Conservation (phyloP, 768 basidiomycete species). For the Tylopilus vinaceipallidus region DNA sequence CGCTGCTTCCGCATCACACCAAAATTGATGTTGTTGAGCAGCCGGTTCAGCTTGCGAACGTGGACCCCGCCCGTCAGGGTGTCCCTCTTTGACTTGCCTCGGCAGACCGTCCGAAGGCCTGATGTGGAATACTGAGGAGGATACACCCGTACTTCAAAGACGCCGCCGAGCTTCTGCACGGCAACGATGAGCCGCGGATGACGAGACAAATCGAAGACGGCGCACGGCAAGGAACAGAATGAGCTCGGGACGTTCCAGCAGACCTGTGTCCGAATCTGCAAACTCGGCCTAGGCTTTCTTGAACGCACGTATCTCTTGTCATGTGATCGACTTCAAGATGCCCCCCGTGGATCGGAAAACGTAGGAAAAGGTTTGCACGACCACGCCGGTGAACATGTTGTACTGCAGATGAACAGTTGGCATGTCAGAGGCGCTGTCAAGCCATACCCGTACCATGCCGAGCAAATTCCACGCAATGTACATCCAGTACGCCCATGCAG, state of each 20-base stretch:
- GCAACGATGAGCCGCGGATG: constrained; percentile 6
- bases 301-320: constrained; percentile 91
- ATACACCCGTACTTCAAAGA: constrained; percentile 88
- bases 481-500: constrained; percentile 76
- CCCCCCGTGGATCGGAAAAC: constrained; percentile 86
- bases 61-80: constrained; percentile 54
- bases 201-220: constrained; percentile 6
- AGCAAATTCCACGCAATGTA: constrained; percentile 96
- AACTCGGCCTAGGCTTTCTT: constrained; percentile 93
- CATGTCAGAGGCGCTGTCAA: too few species aligned
- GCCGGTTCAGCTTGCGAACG: constrained; percentile 54
- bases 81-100: constrained; percentile 34
- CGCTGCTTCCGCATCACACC: constrained; percentile 60
- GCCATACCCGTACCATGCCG: constrained; percentile 78
- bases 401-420: too few species aligned
- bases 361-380: constrained; percentile 96
- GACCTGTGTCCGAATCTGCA: constrained; percentile 75
- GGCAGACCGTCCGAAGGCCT: constrained; percentile 56
- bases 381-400: constrained; percentile 95
- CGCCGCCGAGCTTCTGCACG: constrained; percentile 74
- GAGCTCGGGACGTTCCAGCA: constrained; percentile 67
- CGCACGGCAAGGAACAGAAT: constrained; percentile 81
- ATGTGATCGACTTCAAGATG: constrained; percentile 69
- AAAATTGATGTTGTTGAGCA: constrained; percentile 66
- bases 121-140: constrained; percentile 62